Conservation (phyloP, 441 rosid species). For the Lepidium campestre region DNA sequence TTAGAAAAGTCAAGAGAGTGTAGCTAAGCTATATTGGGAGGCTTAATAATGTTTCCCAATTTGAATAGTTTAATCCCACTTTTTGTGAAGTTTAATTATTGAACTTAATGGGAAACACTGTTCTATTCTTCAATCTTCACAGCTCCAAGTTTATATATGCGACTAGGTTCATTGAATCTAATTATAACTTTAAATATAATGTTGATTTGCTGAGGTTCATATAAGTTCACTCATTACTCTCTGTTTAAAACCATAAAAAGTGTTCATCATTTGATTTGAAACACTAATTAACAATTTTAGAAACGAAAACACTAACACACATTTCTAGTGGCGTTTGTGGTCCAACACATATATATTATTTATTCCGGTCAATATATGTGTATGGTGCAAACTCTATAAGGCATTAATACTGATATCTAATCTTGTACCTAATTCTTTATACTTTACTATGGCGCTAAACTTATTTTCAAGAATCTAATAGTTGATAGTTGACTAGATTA, state of each 20-base stretch:
- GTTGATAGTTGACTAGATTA: no score
- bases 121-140: constrained; percentile 12
- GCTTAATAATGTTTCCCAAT: constrained; percentile 24
- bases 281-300: neutral
- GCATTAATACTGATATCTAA: no score
- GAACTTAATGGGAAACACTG: constrained; percentile 26
- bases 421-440: no score
- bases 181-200: neutral
- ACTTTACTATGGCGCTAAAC: no score
- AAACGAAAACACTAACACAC: neutral
- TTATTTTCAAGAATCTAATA: no score
- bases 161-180: constrained; percentile 32
- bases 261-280: neutral
- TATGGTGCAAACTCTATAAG: no score
- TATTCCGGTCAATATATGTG: neutral
- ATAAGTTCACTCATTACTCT: neutral
- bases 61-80: constrained; percentile 20
- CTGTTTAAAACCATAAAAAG: neutral
- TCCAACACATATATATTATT: neutral
- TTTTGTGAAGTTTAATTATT: constrained; percentile 20
- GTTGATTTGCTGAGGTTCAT: neutral
- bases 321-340: constrained; percentile 15
- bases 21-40: constrained; percentile 11
- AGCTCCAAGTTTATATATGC: constrained; percentile 1
- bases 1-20: constrained; percentile 8